Percentiles rank a stretch among this genome's conserved stretches.
Conservation (phyloP, 2,329 filamentous ascomycete genomes). For the Colletotrichum sp. region DNA sequence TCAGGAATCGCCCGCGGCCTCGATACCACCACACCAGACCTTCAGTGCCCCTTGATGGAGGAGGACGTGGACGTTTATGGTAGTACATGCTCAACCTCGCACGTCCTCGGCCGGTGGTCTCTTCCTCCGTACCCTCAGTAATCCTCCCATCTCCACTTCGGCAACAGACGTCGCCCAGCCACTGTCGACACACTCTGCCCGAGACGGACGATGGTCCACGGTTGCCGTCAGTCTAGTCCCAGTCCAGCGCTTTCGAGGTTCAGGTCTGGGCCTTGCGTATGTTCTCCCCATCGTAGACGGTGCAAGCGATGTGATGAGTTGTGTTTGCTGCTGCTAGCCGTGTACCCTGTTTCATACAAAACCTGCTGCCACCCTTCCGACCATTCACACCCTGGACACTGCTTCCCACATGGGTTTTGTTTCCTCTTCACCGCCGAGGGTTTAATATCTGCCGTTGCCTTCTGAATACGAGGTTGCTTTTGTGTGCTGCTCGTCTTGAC, state of each 20-base stretch:
- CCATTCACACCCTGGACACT: not conserved
- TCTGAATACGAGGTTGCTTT: not conserved
- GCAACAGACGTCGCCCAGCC: conserved; percentile 1
- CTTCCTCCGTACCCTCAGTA: not conserved
- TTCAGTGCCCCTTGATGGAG: not conserved
- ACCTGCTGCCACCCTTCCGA: conserved; percentile 6
- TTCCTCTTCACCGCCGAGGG: conserved; percentile 5
- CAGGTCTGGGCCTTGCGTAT: not conserved
- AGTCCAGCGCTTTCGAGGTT: not conserved
- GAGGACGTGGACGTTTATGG: not conserved
- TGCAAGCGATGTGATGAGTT: not conserved
- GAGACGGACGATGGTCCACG: conserved; percentile 6
- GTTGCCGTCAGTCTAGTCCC: not conserved
- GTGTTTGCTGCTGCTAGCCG: conserved; percentile 22
- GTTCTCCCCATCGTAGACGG: not conserved
- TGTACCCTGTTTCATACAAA: conserved; percentile 19
- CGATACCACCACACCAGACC: conserved; percentile 2
- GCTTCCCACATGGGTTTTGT: not conserved
- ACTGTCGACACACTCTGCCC: conserved; percentile 11
- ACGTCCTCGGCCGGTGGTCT: conserved; percentile 6
- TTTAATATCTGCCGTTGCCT: not conserved
- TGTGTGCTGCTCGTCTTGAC: not conserved
- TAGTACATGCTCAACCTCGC: not conserved
- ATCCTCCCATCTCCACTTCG: conserved; percentile 16
- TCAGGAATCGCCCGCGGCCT: not conserved